phyloP scores from a whole-genome alignment of 768 basidiomycete species.

The Xanthoconium purpureum region DNA sequence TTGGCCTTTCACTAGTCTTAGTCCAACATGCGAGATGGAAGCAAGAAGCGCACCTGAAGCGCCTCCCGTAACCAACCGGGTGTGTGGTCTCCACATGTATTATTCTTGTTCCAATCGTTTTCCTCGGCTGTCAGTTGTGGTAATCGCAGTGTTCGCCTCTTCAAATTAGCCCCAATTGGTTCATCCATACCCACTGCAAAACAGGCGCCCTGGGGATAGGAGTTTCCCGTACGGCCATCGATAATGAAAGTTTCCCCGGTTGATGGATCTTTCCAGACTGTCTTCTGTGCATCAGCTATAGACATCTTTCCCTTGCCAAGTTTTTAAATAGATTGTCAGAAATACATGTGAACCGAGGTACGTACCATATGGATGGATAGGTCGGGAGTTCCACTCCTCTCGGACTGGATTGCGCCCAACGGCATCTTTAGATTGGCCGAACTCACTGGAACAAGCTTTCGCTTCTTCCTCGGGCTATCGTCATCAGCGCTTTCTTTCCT shows the following conservation, averaged over 20 bases:
- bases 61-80: slow-evolving; percentile 68
- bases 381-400: slow-evolving; percentile 7
- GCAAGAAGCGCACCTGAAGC: slow-evolving; percentile 44
- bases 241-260: slow-evolving; percentile 59
- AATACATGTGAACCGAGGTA: slow-evolving; percentile 4
- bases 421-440: slow-evolving; percentile 4
- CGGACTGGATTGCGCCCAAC: slow-evolving; percentile 1
- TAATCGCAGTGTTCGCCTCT: slow-evolving; percentile 16
- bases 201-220: slow-evolving; percentile 37
- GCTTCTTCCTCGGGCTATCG: slow-evolving; percentile 49
- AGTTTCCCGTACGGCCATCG: slow-evolving; percentile 70
- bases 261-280: slow-evolving; percentile 58
- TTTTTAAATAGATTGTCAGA: slow-evolving; percentile 7
- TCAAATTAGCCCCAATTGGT: slow-evolving; percentile 6
- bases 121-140: slow-evolving; percentile 4
- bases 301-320: slow-evolving; percentile 12
- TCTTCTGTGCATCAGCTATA: slow-evolving; percentile 31
- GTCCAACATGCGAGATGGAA: slow-evolving; percentile 6
- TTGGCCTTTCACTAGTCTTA: slow-evolving; percentile 44
- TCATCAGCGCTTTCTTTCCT: slow-evolving; percentile 11
- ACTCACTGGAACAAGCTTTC: slow-evolving; percentile 36
- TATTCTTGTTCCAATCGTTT: slow-evolving; percentile 1
- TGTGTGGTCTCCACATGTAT: slow-evolving; percentile 22
- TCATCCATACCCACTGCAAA: slow-evolving; percentile 5
- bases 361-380: slow-evolving; percentile 22